Evolutionary conservation across 306 rosid genomes (phyloP).

Genomic region (Arachis stenosperma): DNA sequence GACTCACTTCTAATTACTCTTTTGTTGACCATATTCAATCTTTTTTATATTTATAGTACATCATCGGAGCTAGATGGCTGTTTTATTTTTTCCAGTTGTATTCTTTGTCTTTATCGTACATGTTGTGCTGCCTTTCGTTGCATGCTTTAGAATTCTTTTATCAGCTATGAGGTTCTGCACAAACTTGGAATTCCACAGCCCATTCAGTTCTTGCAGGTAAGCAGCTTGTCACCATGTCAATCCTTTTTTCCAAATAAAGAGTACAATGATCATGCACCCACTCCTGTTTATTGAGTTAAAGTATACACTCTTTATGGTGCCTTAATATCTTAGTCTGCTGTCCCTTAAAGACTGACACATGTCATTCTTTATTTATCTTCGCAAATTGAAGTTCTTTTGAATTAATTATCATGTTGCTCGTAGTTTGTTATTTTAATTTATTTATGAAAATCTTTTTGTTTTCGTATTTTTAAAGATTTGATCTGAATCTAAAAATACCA

Average conservation of each 20-base stretch:
- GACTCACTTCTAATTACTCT: constrained; percentile 25
- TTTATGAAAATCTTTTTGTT: not conserved
- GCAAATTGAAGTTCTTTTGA: not conserved
- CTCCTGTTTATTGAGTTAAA: not conserved
- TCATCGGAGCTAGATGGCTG: constrained; percentile 28
- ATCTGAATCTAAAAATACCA: not conserved
- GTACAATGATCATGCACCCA: constrained; percentile 27
- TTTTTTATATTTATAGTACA: constrained; percentile 26
- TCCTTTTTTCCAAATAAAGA: constrained; percentile 18
- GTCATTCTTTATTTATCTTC: not conserved
- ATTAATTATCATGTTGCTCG: not conserved
- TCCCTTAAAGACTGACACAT: not conserved
- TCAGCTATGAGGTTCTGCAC: constrained; percentile 75
- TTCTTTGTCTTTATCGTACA: not conserved
- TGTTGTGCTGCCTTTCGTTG: constrained; percentile 23
- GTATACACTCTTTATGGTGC: not conserved
- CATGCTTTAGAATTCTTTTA: constrained; percentile 79
- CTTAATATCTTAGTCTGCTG: not conserved
- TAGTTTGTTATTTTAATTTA: not conserved
- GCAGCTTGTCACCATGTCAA: constrained; percentile 49
- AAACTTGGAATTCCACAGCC: constrained; percentile 97
- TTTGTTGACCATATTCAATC: constrained; percentile 27
- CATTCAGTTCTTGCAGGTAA: constrained; percentile 94
- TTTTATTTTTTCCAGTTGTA: constrained; percentile 14
- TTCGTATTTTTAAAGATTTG: not conserved